Conservation (phyloP, 169 alveolate genomes). For the Eimeria maxima region DNA sequence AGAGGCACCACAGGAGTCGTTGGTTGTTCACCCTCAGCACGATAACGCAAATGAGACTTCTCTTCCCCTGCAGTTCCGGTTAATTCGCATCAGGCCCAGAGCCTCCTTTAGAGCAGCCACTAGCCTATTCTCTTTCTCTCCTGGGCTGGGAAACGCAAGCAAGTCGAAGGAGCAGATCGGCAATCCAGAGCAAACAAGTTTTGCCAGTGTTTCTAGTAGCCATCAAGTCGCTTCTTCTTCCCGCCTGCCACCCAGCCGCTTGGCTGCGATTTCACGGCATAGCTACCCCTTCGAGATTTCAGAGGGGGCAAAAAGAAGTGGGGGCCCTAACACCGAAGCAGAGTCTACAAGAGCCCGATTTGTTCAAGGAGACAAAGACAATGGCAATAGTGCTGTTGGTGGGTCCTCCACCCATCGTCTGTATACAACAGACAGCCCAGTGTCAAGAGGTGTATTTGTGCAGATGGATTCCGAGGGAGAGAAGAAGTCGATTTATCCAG, state of each 20-base stretch:
- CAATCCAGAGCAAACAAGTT: not conserved
- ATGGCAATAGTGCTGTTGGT: not conserved
- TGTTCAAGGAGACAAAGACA: no score
- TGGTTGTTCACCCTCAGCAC: no score
- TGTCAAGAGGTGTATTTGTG: not conserved
- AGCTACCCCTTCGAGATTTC: not conserved
- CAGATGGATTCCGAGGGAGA: not conserved
- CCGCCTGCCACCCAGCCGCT: not conserved
- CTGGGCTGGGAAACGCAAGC: no score
- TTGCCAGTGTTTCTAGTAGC: not conserved
- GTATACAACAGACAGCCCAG: not conserved
- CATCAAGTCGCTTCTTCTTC: not conserved
- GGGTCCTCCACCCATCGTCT: not conserved
- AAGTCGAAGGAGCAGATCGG: not conserved
- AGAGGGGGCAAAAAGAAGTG: not conserved
- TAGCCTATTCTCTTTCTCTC: no score
- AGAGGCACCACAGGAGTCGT: no score
- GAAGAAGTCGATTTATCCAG: constrained; percentile 25
- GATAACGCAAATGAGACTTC: no score
- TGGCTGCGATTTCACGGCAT: not conserved
- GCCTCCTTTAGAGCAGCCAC: no score
- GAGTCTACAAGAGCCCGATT: no score
- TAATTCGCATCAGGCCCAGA: no score
- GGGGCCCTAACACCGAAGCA: no score
- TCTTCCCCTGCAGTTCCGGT: no score